phyloP scores from a whole-genome alignment of 164 flowering plant genomes.

The Litsea cubeba region DNA sequence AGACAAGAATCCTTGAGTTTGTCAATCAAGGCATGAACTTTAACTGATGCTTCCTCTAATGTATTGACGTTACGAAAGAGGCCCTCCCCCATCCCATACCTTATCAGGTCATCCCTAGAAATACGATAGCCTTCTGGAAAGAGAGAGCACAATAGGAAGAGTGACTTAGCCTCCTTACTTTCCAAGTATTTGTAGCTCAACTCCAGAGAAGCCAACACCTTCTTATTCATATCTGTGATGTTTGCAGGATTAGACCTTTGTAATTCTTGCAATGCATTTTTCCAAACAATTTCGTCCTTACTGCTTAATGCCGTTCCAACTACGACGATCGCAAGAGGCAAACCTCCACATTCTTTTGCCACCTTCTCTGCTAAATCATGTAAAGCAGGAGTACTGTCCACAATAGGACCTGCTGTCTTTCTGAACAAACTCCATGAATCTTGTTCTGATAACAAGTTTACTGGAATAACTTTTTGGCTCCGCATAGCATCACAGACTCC shows the following conservation, averaged over 20 bases:
- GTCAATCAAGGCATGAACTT: neutral
- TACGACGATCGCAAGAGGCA: conserved; percentile 24
- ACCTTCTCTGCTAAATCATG: conserved; percentile 10
- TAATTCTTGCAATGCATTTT: conserved; percentile 13
- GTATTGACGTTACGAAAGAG: neutral
- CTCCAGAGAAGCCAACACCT: conserved; percentile 10
- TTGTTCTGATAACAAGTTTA: conserved; percentile 11
- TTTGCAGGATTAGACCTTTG: neutral
- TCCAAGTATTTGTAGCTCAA: conserved; percentile 17
- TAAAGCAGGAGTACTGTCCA: neutral
- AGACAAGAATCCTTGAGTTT: conserved; percentile 9
- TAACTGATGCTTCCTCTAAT: conserved; percentile 10
- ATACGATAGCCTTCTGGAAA: neutral
- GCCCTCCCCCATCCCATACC: conserved; percentile 12
- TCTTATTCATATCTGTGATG: neutral
- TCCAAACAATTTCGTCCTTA: conserved; percentile 15
- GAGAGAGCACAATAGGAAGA: conserved; percentile 3
- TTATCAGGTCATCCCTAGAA: neutral
- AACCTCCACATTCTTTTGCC: conserved; percentile 19
- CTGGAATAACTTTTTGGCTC: conserved; percentile 5
- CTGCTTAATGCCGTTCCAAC: conserved; percentile 20
- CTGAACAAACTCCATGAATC: conserved; percentile 24
- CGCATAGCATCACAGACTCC: conserved; percentile 3
- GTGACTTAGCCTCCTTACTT: conserved; percentile 1
- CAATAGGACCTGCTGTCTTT: conserved; percentile 11